Conservation (phyloP, 768 basidiomycete genomes). For the Tephrocybe sp. region DNA sequence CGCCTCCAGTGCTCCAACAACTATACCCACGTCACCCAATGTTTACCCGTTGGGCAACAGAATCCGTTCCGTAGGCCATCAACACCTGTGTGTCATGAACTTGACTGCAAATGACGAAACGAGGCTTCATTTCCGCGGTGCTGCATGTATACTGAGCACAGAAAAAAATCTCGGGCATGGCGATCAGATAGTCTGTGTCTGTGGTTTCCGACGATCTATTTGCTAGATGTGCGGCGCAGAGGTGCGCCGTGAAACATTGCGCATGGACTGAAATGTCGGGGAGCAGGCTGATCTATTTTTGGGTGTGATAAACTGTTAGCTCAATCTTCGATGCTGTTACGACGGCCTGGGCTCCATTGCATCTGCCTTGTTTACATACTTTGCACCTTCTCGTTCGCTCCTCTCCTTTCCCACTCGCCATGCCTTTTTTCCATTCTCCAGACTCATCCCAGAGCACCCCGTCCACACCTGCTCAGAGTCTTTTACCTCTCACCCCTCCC, state of each 20-base stretch:
- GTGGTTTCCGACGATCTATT: no score
- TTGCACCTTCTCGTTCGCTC: conserved; percentile 8
- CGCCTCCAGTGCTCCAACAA: not conserved
- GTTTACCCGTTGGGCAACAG: not conserved
- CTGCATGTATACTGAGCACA: not conserved
- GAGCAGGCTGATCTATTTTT: conserved; percentile 13
- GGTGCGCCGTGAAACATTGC: not conserved
- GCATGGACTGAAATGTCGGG: not conserved
- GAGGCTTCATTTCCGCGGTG: conserved; percentile 17
- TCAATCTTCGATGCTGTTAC: conserved; percentile 15
- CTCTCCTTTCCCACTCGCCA: conserved; percentile 20
- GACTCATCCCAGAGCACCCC: conserved; percentile 28
- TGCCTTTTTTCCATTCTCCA: conserved; percentile 29
- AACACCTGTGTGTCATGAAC: not conserved
- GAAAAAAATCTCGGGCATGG: no score
- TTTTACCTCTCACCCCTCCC: conserved; percentile 19
- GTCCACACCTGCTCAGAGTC: conserved; percentile 29
- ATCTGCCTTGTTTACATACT: conserved; percentile 14
- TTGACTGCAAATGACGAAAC: not conserved
- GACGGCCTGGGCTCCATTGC: conserved; percentile 11
- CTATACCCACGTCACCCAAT: not conserved
- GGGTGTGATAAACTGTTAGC: conserved; percentile 5
- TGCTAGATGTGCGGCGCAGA: not conserved
- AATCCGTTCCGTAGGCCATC: not conserved
- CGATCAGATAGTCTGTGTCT: no score